Evolutionary conservation across 345 rosid genomes (phyloP).

Genomic region (Lepidium africanum): DNA sequence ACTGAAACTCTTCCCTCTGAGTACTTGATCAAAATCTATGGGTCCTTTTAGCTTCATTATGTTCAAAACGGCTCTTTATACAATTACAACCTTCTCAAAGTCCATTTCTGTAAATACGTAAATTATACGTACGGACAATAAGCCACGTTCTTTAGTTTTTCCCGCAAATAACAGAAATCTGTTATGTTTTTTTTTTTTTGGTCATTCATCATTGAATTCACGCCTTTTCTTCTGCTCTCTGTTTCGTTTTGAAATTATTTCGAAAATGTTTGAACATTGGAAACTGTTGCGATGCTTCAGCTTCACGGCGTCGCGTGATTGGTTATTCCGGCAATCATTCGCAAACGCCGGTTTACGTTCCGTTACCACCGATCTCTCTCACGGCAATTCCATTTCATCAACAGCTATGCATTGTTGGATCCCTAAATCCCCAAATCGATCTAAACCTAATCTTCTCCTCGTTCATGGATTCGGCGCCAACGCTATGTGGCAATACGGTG

Average conservation of each 20-base stretch:
- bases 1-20: neutral
- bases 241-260: neutral
- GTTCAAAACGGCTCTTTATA: neutral
- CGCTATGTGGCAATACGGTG: conserved; percentile 76
- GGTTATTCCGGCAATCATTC: conserved; percentile 51
- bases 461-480: conserved; percentile 76
- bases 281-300: conserved; percentile 46
- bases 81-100: neutral
- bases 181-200: neutral
- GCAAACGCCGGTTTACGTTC: conserved; percentile 50
- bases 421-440: conserved; percentile 31
- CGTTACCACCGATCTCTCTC: conserved; percentile 38
- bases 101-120: neutral
- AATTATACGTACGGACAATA: neutral
- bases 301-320: conserved; percentile 54
- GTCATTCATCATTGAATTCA: neutral
- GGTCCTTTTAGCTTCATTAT: neutral
- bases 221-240: neutral
- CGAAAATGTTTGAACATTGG: conserved; percentile 12
- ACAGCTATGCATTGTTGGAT: conserved; percentile 73
- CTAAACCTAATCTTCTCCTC: conserved; percentile 52
- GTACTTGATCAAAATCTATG: neutral
- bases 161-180: neutral
- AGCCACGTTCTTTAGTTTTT: neutral
- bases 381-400: conserved; percentile 28